These are phyloP conservation scores for Lyophyllum semitale DNA, from an alignment of 768 basidiomycete species.

Conservation along the genomic window DNA sequence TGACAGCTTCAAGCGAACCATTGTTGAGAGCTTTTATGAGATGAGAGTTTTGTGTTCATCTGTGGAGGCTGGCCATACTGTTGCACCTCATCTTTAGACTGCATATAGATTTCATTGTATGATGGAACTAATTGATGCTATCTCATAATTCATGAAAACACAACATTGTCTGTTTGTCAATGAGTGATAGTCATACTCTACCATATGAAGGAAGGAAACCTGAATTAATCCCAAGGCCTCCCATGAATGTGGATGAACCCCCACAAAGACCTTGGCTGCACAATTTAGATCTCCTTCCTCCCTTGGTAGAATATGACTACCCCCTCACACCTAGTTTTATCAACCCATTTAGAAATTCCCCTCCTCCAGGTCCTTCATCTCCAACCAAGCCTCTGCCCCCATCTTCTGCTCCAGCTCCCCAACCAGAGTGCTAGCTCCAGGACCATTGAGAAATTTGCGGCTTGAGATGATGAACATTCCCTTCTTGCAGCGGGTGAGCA, in stretches of 20 bases:
- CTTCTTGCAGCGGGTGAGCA: constrained; percentile 79
- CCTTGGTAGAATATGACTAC: constrained; percentile 14
- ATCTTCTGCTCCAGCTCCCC: constrained; percentile 40
- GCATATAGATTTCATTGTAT: neutral
- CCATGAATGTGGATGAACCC: no score
- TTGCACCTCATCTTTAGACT: constrained; percentile 33
- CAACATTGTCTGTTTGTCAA: neutral
- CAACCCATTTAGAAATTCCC: constrained; percentile 29
- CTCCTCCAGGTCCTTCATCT: constrained; percentile 36
- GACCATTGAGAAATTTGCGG: constrained; percentile 56
- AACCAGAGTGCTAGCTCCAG: constrained; percentile 49
- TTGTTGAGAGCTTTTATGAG: constrained; percentile 65
- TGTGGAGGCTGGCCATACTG: constrained; percentile 20
- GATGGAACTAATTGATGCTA: neutral
- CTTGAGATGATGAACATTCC: constrained; percentile 79
- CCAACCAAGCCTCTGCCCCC: constrained; percentile 41
- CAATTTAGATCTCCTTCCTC: constrained; percentile 8
- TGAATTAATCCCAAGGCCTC: neutral
- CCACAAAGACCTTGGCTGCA: neutral
- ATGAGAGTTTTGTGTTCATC: constrained; percentile 60
- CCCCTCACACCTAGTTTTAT: neutral
- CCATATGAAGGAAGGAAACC: constrained; percentile 6
- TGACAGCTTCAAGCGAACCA: constrained; percentile 56
- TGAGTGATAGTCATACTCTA: constrained; percentile 7
- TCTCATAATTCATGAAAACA: neutral